Conservation (phyloP, 1,139 yeast species). For the Yamadazyma trypodendri region DNA sequence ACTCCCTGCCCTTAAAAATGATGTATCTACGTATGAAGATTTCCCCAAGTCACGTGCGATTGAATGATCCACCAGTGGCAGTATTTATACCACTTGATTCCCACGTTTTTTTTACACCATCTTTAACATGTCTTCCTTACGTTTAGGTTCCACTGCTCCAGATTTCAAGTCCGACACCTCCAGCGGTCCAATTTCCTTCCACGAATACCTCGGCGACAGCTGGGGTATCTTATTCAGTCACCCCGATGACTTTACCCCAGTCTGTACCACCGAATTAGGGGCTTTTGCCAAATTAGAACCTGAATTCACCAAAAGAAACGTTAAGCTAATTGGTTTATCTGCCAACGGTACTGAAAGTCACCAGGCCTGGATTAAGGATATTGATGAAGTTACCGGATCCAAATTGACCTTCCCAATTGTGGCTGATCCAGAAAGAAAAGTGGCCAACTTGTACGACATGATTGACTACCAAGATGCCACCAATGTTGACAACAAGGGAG, state of each 20-base stretch:
- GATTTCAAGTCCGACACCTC: conserved; percentile 80
- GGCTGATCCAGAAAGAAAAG: conserved; percentile 78
- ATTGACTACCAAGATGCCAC: conserved; percentile 86
- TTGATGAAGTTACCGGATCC: conserved; percentile 74
- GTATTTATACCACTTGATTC: conserved; percentile 1
- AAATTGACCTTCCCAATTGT: conserved; percentile 81
- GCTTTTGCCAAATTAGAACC: conserved; percentile 84
- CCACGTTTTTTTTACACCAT: conserved; percentile 1
- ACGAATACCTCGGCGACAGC: conserved; percentile 69
- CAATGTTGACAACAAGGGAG: conserved; percentile 69
- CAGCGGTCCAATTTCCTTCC: conserved; percentile 75
- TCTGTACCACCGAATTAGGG: conserved; percentile 87
- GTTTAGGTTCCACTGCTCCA: conserved; percentile 68
- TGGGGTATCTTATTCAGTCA: conserved; percentile 85
- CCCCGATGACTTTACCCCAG: conserved; percentile 88
- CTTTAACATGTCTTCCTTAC: conserved; percentile 14
- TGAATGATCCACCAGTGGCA: conserved; percentile 9
- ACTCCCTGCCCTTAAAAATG: no score
- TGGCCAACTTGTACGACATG: conserved; percentile 85
- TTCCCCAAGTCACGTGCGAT: conserved; percentile 15
- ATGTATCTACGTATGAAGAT: no score
- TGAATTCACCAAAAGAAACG: conserved; percentile 73
- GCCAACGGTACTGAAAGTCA: conserved; percentile 72
- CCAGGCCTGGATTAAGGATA: conserved; percentile 81
- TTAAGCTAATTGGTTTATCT: conserved; percentile 75